A percentile compares a stretch with the other conserved stretches of the same genome.
phyloP scores from a whole-genome alignment of 768 basidiomycete genomes.

The Russula earlei region DNA sequence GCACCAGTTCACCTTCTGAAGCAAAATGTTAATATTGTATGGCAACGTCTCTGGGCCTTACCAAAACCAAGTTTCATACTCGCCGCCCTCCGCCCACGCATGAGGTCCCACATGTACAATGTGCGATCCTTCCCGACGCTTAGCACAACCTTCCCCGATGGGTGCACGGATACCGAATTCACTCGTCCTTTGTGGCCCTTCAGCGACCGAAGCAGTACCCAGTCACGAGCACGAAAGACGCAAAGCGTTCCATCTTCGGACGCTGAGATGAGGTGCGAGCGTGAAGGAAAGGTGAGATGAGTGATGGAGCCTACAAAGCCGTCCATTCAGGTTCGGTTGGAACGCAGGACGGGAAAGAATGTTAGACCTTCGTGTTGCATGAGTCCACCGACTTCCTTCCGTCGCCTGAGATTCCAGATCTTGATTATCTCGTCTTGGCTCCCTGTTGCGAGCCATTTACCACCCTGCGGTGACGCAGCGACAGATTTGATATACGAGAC shows the following conservation, averaged over 20 bases:
- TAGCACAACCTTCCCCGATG: constrained; percentile 83
- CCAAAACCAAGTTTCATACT: constrained; percentile 87
- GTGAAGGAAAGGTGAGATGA: constrained; percentile 73
- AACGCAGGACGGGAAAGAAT: neutral
- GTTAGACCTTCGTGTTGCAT: constrained; percentile 86
- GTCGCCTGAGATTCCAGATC: constrained; percentile 87
- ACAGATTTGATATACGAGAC: constrained; percentile 88
- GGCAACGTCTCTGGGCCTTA: constrained; percentile 25
- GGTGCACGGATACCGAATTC: constrained; percentile 86
- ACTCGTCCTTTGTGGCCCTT: constrained; percentile 93
- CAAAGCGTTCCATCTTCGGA: constrained; percentile 89
- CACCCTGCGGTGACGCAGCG: constrained; percentile 78
- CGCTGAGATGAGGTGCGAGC: constrained; percentile 82
- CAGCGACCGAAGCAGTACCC: constrained; percentile 77
- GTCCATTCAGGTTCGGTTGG: neutral
- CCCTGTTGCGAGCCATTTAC: constrained; percentile 94
- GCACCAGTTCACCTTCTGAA: constrained; percentile 87
- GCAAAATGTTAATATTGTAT: neutral
- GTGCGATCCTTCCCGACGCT: constrained; percentile 87
- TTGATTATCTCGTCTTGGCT: constrained; percentile 96
- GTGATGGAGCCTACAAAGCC: constrained; percentile 74
- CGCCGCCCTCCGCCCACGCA: constrained; percentile 85
- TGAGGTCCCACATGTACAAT: constrained; percentile 96
- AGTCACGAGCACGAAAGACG: constrained; percentile 89
- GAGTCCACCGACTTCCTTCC: constrained; percentile 90